A percentile compares a stretch with the other conserved stretches of the same genome.
These are phyloP conservation scores for Anisodus tanguticus DNA, from an alignment of 257 asterid genomes.

Conservation along the genomic window DNA sequence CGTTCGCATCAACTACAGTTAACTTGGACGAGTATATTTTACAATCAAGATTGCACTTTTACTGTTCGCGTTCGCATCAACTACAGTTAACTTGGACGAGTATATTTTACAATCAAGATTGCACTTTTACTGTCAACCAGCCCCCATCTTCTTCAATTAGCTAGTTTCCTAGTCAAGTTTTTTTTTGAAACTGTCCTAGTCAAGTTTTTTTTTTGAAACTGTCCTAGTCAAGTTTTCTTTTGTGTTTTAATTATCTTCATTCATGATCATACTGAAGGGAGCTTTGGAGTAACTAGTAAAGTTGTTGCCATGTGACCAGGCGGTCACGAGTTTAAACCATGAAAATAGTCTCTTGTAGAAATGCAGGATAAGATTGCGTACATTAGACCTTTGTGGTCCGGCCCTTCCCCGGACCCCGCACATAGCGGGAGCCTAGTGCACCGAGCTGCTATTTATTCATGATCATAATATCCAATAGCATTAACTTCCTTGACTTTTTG, in stretches of 20 bases:
- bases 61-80: neutral
- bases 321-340: too few relatives aligned
- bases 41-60: neutral
- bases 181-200: neutral
- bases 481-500: neutral
- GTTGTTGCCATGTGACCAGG: too few relatives aligned
- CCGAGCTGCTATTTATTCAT: too few relatives aligned
- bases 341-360: too few relatives aligned
- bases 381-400: too few relatives aligned
- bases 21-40: conserved; percentile 1
- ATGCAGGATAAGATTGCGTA: too few relatives aligned
- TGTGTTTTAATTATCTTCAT: neutral
- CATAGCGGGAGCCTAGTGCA: too few relatives aligned
- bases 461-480: neutral
- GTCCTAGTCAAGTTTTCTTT: neutral
- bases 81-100: neutral
- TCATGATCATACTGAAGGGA: neutral
- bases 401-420: too few relatives aligned
- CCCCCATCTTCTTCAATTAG: neutral
- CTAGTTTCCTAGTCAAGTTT: neutral
- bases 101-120: conserved; percentile 6
- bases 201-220: too few relatives aligned
- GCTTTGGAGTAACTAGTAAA: too few relatives aligned
- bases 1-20: neutral
- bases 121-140: neutral